phyloP scores from a whole-genome alignment of 1,284 basidiomycete genomes.

The Erythrobasidium hasegawianum region DNA sequence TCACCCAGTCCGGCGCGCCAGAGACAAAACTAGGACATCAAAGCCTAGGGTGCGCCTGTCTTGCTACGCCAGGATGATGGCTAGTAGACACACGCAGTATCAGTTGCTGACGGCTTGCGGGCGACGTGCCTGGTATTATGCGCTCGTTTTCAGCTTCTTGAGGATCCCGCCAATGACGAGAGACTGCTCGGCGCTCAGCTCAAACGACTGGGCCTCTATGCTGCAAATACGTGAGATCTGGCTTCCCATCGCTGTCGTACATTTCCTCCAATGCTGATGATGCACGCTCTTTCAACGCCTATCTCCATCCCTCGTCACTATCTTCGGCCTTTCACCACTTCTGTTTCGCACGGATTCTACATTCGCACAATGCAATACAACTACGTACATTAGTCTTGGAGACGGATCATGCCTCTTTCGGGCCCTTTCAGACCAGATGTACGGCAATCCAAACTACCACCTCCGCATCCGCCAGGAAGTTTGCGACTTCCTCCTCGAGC shows the following conservation, averaged over 20 bases:
- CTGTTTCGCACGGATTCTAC: not conserved
- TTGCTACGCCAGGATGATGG: not conserved
- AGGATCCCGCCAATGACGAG: slow-evolving; percentile 62
- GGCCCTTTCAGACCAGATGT: slow-evolving; percentile 66
- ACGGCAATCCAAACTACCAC: slow-evolving; percentile 70
- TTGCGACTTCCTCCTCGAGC: slow-evolving; percentile 71
- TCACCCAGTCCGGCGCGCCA: slow-evolving; percentile 9
- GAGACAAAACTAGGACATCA: slow-evolving; percentile 27
- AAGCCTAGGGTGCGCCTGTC: slow-evolving; percentile 12
- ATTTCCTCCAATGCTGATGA: slow-evolving; percentile 15
- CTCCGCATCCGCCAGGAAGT: slow-evolving; percentile 62
- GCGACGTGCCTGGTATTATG: not conserved
- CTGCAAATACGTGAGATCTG: slow-evolving; percentile 52
- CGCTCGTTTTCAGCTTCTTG: slow-evolving; percentile 38
- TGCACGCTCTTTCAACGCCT: slow-evolving; percentile 43
- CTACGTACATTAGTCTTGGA: slow-evolving; percentile 53
- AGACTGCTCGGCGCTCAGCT: slow-evolving; percentile 65
- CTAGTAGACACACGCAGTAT: not conserved
- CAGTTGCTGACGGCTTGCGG: not conserved
- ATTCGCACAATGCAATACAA: slow-evolving; percentile 52
- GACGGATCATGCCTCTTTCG: slow-evolving; percentile 87
- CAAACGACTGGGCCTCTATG: slow-evolving; percentile 67
- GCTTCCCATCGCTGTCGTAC: slow-evolving; percentile 37
- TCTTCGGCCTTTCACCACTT: slow-evolving; percentile 8
- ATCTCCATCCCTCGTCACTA: slow-evolving; percentile 40